Conservation (phyloP, 192 early-diverging fungal genomes). For the Obelidium mucronatum region DNA sequence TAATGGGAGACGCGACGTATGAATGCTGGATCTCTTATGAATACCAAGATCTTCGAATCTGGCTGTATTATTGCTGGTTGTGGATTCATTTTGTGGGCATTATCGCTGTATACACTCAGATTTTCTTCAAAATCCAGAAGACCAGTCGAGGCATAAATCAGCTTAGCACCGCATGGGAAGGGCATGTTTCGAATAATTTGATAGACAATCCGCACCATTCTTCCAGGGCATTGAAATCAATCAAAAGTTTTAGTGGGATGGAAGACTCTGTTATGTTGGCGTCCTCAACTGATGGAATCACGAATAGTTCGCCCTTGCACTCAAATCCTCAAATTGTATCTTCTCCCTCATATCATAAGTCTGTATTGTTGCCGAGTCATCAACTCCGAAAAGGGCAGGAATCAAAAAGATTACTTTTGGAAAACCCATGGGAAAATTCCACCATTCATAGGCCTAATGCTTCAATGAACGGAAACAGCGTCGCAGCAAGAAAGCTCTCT, state of each 20-base stretch:
- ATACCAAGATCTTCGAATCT: slow-evolving; percentile 8
- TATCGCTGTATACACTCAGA: background rate
- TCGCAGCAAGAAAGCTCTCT: too few species aligned
- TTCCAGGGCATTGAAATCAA: background rate
- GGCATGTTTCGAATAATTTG: background rate
- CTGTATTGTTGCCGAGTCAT: too few species aligned
- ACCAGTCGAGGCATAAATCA: background rate
- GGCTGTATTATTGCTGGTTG: slow-evolving; percentile 4
- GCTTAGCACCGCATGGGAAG: background rate
- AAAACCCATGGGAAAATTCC: too few species aligned
- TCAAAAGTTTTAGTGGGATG: too few species aligned
- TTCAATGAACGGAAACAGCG: too few species aligned
- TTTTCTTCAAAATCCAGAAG: background rate
- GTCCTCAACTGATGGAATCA: too few species aligned
- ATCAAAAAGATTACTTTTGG: too few species aligned
- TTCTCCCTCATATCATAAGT: too few species aligned
- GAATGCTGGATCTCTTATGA: slow-evolving; percentile 29
- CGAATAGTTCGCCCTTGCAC: too few species aligned
- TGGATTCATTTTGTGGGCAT: slow-evolving; percentile 10
- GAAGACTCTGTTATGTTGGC: background rate
- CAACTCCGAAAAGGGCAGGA: too few species aligned
- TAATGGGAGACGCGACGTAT: slow-evolving; percentile 14
- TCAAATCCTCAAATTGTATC: too few species aligned
- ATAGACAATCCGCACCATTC: background rate
- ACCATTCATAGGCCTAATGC: too few species aligned